Conservation (phyloP, 345 rosid species). For the Boechera stricta region DNA sequence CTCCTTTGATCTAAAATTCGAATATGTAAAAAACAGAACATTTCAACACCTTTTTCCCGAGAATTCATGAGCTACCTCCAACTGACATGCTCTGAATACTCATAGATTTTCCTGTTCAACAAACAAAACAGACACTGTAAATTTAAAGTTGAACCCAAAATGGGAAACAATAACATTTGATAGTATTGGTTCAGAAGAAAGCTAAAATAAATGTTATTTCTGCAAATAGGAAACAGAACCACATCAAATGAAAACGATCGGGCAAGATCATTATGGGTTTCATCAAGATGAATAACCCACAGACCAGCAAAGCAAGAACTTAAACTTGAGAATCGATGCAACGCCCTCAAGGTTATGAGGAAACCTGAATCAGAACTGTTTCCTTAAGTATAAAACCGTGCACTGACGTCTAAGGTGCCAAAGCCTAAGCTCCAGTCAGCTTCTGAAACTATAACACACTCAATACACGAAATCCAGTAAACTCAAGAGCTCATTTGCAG, state of each 20-base stretch:
- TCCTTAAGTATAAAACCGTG: conserved; percentile 11
- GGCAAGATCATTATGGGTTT: neutral
- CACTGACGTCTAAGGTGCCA: conserved; percentile 21
- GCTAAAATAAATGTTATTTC: neutral
- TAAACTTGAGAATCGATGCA: conserved; percentile 17
- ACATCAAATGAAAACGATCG: neutral
- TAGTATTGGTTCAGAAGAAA: neutral
- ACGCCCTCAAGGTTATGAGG: neutral
- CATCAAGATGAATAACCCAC: neutral
- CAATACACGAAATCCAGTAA: conserved; percentile 16
- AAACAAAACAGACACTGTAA: conserved; percentile 17
- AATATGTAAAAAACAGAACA: conserved; percentile 27
- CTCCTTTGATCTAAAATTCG: neutral
- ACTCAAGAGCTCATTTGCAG: conserved; percentile 17
- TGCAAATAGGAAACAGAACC: neutral
- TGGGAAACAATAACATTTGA: neutral
- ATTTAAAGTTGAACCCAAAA: neutral
- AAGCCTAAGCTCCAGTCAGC: conserved; percentile 5
- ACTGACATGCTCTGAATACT: conserved; percentile 33
- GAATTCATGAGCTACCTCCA: conserved; percentile 47
- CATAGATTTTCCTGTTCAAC: conserved; percentile 16
- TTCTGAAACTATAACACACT: conserved; percentile 20
- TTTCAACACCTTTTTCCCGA: conserved; percentile 36
- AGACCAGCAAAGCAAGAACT: neutral
- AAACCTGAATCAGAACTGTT: conserved; percentile 17